phyloP scores from a whole-genome alignment of 2,329 filamentous ascomycete genomes.

The Hypoxylon sp. region DNA sequence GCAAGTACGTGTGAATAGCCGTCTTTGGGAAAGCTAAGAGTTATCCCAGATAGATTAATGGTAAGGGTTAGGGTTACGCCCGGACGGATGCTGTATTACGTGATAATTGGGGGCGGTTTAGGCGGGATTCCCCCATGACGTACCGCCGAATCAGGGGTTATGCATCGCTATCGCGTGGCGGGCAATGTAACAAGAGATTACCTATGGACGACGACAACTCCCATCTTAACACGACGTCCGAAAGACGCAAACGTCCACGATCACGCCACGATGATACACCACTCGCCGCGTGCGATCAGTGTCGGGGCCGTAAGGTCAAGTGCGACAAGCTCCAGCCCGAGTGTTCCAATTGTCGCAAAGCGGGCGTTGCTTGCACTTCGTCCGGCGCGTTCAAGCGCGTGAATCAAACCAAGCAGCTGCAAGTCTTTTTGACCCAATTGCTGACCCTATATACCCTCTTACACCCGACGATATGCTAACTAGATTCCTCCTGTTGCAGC shows the following conservation, averaged over 20 bases:
- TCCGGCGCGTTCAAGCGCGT: conserved; percentile 25
- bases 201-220: conserved; percentile 1
- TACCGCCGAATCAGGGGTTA: neutral
- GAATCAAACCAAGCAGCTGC: conserved; percentile 37
- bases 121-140: neutral
- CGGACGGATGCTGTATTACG: neutral
- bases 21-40: too few species aligned
- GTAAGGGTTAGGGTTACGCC: neutral
- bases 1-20: neutral
- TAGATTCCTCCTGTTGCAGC: conserved; percentile 11
- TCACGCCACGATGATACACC: conserved; percentile 16
- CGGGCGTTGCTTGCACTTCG: conserved; percentile 1
- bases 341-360: conserved; percentile 29
- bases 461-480: neutral
- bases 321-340: conserved; percentile 27
- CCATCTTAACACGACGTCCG: neutral
- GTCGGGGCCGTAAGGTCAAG: conserved; percentile 32
- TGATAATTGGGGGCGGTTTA: neutral
- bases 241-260: conserved; percentile 26
- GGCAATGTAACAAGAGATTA: neutral
- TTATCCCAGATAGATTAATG: too few species aligned
- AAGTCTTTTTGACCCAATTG: conserved; percentile 1
- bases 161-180: neutral
- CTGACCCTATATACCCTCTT: neutral
- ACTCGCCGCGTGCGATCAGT: conserved; percentile 31